Evolutionary conservation across 2,329 filamentous ascomycete genomes (phyloP).

Genomic region (Talaromyces sp.): DNA sequence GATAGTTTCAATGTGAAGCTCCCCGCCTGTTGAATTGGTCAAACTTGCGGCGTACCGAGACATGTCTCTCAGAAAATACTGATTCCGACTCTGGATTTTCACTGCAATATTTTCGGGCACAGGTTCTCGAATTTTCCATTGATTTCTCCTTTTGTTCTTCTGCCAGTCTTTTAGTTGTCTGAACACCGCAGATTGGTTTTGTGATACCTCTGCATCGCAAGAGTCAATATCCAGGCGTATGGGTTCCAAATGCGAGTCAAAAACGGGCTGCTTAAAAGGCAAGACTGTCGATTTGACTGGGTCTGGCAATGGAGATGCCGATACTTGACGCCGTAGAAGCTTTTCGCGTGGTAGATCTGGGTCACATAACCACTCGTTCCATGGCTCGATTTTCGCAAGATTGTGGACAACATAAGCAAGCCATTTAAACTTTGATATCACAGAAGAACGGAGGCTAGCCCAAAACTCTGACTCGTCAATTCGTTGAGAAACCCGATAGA

Average conservation of each 20-base stretch:
- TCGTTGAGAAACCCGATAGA: neutral
- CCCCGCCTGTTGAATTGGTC: conserved; percentile 58
- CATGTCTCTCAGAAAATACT: conserved; percentile 63
- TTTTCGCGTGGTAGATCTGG: too few species aligned
- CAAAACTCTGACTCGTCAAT: neutral
- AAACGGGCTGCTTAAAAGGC: neutral
- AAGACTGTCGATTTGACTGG: neutral
- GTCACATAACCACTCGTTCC: neutral
- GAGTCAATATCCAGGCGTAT: neutral
- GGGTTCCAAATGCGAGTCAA: conserved; percentile 1
- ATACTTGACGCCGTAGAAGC: too few species aligned
- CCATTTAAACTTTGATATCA: neutral
- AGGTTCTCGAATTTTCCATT: neutral
- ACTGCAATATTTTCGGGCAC: neutral
- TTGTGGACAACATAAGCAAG: neutral
- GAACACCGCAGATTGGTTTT: neutral
- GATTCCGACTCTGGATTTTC: conserved; percentile 35
- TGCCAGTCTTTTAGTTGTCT: conserved; percentile 17
- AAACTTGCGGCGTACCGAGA: conserved; percentile 64
- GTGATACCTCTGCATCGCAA: neutral
- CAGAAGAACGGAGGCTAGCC: neutral
- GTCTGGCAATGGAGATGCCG: neutral
- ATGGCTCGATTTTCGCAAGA: neutral
- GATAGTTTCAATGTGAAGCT: conserved; percentile 59
- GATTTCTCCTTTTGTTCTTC: conserved; percentile 19